Evolutionary conservation across 257 asterid genomes (phyloP), one percentile per base, ranked within the genome.

Genomic region (Petunia axillaris): DNA sequence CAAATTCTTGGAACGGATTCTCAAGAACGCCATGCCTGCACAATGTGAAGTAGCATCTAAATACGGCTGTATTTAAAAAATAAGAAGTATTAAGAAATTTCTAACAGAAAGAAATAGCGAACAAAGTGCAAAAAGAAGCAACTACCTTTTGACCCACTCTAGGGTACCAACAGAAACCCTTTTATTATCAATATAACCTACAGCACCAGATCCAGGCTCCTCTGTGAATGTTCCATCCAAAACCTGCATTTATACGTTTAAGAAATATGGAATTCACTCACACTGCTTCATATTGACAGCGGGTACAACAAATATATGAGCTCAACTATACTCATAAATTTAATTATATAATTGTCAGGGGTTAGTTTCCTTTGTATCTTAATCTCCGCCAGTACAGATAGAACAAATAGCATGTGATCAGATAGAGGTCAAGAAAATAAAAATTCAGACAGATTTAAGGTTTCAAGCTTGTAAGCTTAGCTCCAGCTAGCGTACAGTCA

Each of bases 181-280:
- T 84, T 86, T 91, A 83, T 84, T 85, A 59, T 90, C 93, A 86
- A 94, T 79, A 85, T 82, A 79, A 81, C 98, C 99, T 64, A 89
- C 91, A 11, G 98, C 99, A 88, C 99, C 99, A 79, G 98, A 96
- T 79, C 98, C 99, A 65, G 99, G 98, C 86, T 96, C 99, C 91
- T 96, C 99, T 57, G 80, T 84, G 80, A 86, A 96, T 82, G 99
- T 88, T 85, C 99, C 98, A 82, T 92, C 99, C 8, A 50, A 83
- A 52, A 86, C 93, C 99, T 95, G 88, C 86, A 89, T 83, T 76
- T 13, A 79, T 63, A 35, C 81, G 50, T 43, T 73, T 52, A 36
- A 50, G 63, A 50, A 9, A 36, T 48, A 46, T 48, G 64, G 44
- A 50, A 35, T 36, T 6, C 1, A 13, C 11, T 3, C 52, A 78